Base-by-base conservation (phyloP, 129 eudicot species). In the carrot (Daucus carota) region DNA sequence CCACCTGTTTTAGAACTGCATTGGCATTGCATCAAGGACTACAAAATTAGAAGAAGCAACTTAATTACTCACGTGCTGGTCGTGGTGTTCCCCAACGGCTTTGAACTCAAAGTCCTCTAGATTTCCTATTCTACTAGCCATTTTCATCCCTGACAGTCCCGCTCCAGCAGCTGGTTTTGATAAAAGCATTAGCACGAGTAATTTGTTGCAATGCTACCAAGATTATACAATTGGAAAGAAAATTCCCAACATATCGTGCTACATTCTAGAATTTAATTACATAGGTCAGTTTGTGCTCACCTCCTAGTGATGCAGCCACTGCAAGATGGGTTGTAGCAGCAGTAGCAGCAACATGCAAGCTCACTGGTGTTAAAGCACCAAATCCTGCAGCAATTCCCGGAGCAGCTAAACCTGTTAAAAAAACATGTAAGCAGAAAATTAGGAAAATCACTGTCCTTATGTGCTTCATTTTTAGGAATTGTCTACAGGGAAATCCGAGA, bases 371-470 rank as follows among this genome's bases (percentile, higher is more conserved):
- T 83, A 95, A 76, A 68, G 99, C 99, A 88, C 97, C 71, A 73
- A 95, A 85, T 42, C 99, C 99, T 60, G 99, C 99, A 83, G 99
- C 99, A 76, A 95, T 95, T 72, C 96, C 99, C 76, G 99, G 99
- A 73, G 99, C 99, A 85, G 97, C 99, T 84, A 95, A 85, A 46
- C 99, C 97, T 95, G 88, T 85, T 83, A 24, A 43, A 70, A 24
- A 57, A 70, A 80, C 44, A 54, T 33, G 36, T 54, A 78, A 54
- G n/a, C 62, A 48, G 36, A 54, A 33, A 31, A 45, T 65, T 11
- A 42, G 42, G 52, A 81, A 76, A 33, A 38, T 57, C 60, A 47
- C 36, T 50, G 26, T 48, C 72, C 45, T 63, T 31, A 33, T 24
- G 29, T 42, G 29, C 8, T 26, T 74, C 26, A 0, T 22, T 70